Base-by-base conservation (phyloP, 768 basidiomycete species). In the Naganishia friedmannii region DNA sequence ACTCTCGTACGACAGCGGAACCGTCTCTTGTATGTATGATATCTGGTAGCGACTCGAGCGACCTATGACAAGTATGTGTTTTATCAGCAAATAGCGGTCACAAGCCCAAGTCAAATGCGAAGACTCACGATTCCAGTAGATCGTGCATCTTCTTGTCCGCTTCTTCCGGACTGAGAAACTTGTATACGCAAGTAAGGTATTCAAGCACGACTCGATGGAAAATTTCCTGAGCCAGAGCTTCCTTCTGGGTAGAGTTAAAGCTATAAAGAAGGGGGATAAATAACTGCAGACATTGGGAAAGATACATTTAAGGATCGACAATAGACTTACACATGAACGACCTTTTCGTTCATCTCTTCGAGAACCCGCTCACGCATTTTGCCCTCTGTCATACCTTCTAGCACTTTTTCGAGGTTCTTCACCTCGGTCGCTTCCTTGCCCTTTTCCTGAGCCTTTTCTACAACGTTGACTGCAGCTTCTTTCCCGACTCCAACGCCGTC, bases 21-120 rank as follows among this genome's bases (percentile, higher is more conserved):
- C 93, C 93, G 74, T 95, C 91, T 77, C 87, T 92, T 19, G 93
- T 97, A 76, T 97, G 93, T 0, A 93, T 91, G 85, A 95, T 90
- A 77, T 96, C 93, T 0, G 93, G 89, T 8, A 95, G 83, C 23
- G 89, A 85, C 51, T 95, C 93, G 72, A 91, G 88, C 74, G 90
- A 90, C 63, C 90, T 92, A 72, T 29, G 19, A 12, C 42, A 53
- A 65, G n/a, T 55, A 34, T 31, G 37, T 29, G 21, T 39, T n/a
- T 4, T 4, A 23, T 51, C 6, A 51, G 13, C 10, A 6, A 51
- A 56, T n/a, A 57, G 37, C 7, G 3, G 19, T 29, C 55, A 63
- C n/a, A 54, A 42, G 53, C 53, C 23, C 28, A 29, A 3, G 3
- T 6, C 15, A 23, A 53, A 32, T 10, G 21, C 5, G 1, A 60